Base-by-base conservation (phyloP, 2,329 filamentous ascomycete genomes). In the Fusarium sp. region DNA sequence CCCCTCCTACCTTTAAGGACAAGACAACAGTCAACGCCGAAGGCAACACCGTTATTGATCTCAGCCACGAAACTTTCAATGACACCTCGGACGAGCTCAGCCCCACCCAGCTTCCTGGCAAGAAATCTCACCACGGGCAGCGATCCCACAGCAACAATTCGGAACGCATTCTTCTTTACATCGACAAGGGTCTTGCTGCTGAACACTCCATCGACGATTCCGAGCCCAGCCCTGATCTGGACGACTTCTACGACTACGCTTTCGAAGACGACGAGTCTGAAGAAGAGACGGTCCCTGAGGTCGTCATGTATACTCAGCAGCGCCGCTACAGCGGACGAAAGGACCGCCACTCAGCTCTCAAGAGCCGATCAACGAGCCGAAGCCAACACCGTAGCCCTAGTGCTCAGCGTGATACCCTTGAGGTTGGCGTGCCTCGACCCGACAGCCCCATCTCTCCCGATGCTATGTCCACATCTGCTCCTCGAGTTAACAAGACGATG, bases 381-480 rank as follows among this genome's bases (percentile, higher is more conserved):
- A 53, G 56, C 4, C 52, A 48, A 20, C 56, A 57, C 18, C 58
- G 51, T 27, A 61, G 58, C 38, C 56, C 55, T 18, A 51, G 40
- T 12, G 24, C 48, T 16, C 46, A 65, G 0, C n/a, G 51, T n/a
- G 57, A 72, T 24, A 60, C 34, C 20, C 48, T 56, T n/a, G 76
- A 72, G 20, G 64, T 72, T 11, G 74, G 75, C n/a, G 54, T 82
- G 8, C 80, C 82, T 8, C 77, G 82, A 24, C 82, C 83, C 5
- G 82, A 85, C 53, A 82, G 80, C 60, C 80, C 79, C 30, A 78
- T 82, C 53, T 81, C 80, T 1, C 78, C 80, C 3, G 75, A 76
- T 16, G 63, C 73, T 1, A 77, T 81, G 41, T 75, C 78, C 4
- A 53, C 71, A 12, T 65, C 70, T 8, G 72, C 74, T 20, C 72